A percentile compares a stretch with the other conserved stretches of the same genome.
Evolutionary conservation across 768 basidiomycete genomes (phyloP).

Genomic region (Podaxis sp.): DNA sequence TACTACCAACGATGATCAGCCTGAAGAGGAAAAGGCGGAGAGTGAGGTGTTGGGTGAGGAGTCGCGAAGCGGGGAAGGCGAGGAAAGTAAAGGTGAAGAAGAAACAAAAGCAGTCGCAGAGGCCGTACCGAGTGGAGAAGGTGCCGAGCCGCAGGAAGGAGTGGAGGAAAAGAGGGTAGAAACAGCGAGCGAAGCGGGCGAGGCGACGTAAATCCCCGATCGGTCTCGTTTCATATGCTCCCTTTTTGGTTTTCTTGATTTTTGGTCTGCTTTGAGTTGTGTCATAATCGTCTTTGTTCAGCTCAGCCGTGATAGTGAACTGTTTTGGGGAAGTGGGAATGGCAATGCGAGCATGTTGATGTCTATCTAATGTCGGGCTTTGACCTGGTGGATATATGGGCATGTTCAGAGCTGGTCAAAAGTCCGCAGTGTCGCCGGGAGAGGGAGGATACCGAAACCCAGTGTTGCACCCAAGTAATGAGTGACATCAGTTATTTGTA

Average conservation of each 20-base stretch:
- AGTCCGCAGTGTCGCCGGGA: too few species aligned
- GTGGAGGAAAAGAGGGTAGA: neutral
- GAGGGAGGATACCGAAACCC: too few species aligned
- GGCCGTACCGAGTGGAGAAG: neutral
- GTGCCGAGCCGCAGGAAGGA: neutral
- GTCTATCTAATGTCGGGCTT: too few species aligned
- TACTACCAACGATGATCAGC: neutral
- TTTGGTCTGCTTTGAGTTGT: neutral
- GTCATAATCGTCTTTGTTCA: too few species aligned
- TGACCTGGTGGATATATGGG: too few species aligned
- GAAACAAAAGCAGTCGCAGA: neutral
- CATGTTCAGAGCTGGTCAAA: too few species aligned
- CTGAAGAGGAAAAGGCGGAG: neutral
- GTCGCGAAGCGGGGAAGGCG: neutral
- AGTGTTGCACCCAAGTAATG: too few species aligned
- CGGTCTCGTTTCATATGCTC: neutral
- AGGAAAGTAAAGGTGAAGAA: neutral
- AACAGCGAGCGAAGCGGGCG: neutral
- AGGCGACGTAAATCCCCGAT: neutral
- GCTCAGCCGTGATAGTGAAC: too few species aligned
- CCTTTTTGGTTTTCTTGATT: neutral
- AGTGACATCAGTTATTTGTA: too few species aligned
- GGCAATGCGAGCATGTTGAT: too few species aligned
- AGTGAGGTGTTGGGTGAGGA: neutral
- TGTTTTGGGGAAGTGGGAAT: too few species aligned